Base-by-base conservation (phyloP, 2,329 filamentous ascomycete species). In the Colletotrichum echinochloae region DNA sequence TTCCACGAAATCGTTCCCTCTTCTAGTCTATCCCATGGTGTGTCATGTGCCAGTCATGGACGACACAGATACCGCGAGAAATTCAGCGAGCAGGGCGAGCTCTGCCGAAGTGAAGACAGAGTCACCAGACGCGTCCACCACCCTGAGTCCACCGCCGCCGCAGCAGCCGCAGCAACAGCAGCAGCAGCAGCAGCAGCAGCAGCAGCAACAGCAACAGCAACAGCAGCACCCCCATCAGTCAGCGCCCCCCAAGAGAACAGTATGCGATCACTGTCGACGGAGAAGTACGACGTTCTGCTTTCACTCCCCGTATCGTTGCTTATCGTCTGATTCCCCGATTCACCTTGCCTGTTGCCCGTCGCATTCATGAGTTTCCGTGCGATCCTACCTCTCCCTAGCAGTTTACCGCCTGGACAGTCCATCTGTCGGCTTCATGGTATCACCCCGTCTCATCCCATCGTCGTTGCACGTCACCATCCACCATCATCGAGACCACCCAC, bases 231-330 rank as follows among this genome's bases (percentile, higher is more conserved):
- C 60, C 28, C 67, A 71, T 59, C 68, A 72, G 57, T 63, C 64
- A 61, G 67, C 72, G 37, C 68, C 68, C 51, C 51, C 74, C 33
- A 80, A 79, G 70, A 79, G 82, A 46, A 83, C 79, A 37, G 83
- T 84, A 41, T 85, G 83, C 74, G 83, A 85, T 70, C 81, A 84
- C 72, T 85, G 83, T 74, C 80, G 83, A 63, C 76, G 81, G 73
- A 78, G 83, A 73, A 77, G 83, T 83, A 79, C 72, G 82, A 78
- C 46, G n/a, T 57, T 54, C 64, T 37, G 67, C 61, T 68, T 67
- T 59, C 37, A 37, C 49, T 66, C 55, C 67, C 61, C n/a, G 26
- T 18, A 37, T 11, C 11, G 23, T 46, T 33, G 26, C 33, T 39
- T 48, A 62, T 59, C 46, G 57, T 59, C 57, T 20, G 48, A 56